phyloP scores from a whole-genome alignment of 2,329 filamentous ascomycete genomes.

The Trichophyton schoenleinii region DNA sequence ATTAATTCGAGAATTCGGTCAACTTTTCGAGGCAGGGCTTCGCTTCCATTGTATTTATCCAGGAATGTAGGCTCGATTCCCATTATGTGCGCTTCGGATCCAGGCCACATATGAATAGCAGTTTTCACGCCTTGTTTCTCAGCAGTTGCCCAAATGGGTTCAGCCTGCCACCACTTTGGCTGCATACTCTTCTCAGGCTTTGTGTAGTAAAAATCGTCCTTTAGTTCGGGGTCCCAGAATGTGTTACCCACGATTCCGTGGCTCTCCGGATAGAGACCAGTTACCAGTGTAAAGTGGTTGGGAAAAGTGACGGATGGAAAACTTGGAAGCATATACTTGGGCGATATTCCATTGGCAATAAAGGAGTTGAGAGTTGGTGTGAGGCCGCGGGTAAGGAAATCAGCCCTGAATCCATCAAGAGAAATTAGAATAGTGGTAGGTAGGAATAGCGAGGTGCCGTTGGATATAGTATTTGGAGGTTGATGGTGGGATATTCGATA shows the following conservation, averaged over 20 bases:
- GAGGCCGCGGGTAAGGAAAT: conserved; percentile 72
- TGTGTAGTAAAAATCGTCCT: conserved; percentile 80
- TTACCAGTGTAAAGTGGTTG: conserved; percentile 88
- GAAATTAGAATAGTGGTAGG: conserved; percentile 91
- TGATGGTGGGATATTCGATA: conserved; percentile 20
- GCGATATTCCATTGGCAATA: conserved; percentile 71
- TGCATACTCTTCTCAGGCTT: conserved; percentile 63
- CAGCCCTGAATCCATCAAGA: conserved; percentile 88
- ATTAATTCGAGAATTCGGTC: conserved; percentile 67
- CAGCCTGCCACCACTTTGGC: conserved; percentile 86
- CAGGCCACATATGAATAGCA: conserved; percentile 97
- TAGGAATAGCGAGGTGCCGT: conserved; percentile 78
- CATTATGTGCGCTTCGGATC: conserved; percentile 75
- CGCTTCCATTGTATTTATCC: conserved; percentile 72
- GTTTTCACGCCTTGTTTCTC: conserved; percentile 66
- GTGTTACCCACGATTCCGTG: conserved; percentile 89
- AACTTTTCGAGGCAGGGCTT: conserved; percentile 63
- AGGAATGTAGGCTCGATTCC: conserved; percentile 64
- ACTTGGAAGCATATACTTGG: conserved; percentile 81
- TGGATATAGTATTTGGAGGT: conserved; percentile 38
- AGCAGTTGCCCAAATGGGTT: conserved; percentile 88
- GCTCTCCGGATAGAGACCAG: conserved; percentile 80
- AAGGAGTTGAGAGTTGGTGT: conserved; percentile 73
- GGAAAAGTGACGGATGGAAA: conserved; percentile 96
- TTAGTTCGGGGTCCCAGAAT: conserved; percentile 72